Evolutionary conservation across 2,329 filamentous ascomycete genomes (phyloP).

Genomic region (Herpotrichia juniperi): DNA sequence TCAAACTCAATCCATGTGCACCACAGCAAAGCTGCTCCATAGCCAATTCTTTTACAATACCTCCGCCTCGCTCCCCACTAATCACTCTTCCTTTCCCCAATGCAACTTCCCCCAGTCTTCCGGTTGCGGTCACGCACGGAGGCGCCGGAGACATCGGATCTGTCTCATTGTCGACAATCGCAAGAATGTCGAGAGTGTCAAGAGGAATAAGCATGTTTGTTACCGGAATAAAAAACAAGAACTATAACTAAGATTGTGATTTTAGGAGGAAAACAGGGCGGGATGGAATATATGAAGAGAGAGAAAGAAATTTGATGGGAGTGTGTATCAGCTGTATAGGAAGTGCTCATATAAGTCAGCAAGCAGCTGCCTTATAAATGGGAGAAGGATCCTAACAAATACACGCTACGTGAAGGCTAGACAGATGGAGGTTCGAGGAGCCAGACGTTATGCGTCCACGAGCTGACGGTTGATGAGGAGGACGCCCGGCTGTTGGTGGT

Average conservation of each 20-base stretch:
- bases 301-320: no score
- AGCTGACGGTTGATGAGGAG: no score
- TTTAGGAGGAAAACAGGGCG: neutral
- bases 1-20: constrained; percentile 60
- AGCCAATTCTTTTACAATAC: constrained; percentile 50
- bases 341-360: no score
- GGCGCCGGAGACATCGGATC: constrained; percentile 58
- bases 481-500: no score
- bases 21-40: constrained; percentile 61
- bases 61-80: constrained; percentile 37
- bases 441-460: no score
- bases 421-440: no score
- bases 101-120: constrained; percentile 50
- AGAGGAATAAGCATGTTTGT: constrained; percentile 25
- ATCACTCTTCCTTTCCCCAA: constrained; percentile 41
- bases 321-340: no score
- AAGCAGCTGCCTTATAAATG: no score
- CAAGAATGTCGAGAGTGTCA: constrained; percentile 55
- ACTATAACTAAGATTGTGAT: neutral
- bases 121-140: constrained; percentile 52
- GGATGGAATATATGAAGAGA: no score
- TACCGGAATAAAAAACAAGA: neutral
- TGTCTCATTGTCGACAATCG: constrained; percentile 63
- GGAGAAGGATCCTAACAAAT: no score
- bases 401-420: no score